These are phyloP conservation scores for Hyphopichia khmerensis DNA, from an alignment of 1,139 yeast genomes.

Conservation along the genomic window DNA sequence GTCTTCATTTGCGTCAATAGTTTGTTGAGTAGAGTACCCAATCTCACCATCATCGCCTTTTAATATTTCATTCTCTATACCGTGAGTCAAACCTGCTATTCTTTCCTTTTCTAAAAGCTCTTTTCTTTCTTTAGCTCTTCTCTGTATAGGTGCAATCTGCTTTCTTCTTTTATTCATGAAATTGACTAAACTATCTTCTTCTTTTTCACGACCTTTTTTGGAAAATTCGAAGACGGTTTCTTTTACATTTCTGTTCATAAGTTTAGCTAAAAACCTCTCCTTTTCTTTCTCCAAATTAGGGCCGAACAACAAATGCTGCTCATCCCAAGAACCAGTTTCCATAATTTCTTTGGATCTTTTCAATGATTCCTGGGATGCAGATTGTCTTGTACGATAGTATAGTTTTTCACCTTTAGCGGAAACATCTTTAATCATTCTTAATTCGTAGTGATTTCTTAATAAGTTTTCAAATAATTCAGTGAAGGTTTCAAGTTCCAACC, in stretches of 20 bases:
- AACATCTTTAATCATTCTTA: constrained; percentile 64
- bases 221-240: constrained; percentile 94
- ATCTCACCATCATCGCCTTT: constrained; percentile 52
- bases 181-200: constrained; percentile 70
- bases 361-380: constrained; percentile 83
- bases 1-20: constrained; percentile 38
- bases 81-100: constrained; percentile 70
- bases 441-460: constrained; percentile 66
- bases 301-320: constrained; percentile 76
- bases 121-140: constrained; percentile 69
- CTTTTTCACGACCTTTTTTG: constrained; percentile 45
- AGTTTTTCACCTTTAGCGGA: constrained; percentile 85
- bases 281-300: constrained; percentile 72
- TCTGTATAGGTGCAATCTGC: constrained; percentile 86
- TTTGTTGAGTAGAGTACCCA: constrained; percentile 42
- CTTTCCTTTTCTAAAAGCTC: constrained; percentile 73
- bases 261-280: constrained; percentile 65
- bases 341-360: constrained; percentile 81
- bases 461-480: constrained; percentile 71
- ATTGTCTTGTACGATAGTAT: constrained; percentile 78
- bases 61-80: constrained; percentile 70
- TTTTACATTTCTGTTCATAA: constrained; percentile 65
- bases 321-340: constrained; percentile 81
- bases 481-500: constrained; percentile 65
- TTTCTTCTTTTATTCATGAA: constrained; percentile 84